Conservation (phyloP, 2,329 filamentous ascomycete genomes). For the Penicillium sp. region DNA sequence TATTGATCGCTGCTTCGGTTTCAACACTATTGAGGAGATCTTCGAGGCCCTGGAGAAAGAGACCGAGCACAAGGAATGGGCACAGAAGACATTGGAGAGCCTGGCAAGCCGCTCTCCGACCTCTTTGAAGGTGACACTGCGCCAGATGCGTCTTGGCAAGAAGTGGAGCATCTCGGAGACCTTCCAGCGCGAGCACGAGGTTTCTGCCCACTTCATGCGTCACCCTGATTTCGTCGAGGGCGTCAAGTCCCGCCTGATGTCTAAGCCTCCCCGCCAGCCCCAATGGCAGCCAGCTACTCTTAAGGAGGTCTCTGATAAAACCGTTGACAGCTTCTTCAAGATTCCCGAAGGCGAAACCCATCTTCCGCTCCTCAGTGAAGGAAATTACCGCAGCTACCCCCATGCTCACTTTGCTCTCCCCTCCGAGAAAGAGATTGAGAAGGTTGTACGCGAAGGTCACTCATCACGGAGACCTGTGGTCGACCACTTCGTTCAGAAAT, state of each 20-base stretch:
- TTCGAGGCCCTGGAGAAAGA: slow-evolving; percentile 62
- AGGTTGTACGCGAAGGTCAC: slow-evolving; percentile 43
- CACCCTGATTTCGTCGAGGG: slow-evolving; percentile 90
- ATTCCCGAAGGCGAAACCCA: slow-evolving; percentile 45
- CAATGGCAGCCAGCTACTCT: slow-evolving; percentile 75
- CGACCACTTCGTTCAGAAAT: slow-evolving; percentile 59
- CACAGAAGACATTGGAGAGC: slow-evolving; percentile 70
- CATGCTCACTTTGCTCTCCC: slow-evolving; percentile 69
- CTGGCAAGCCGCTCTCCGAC: slow-evolving; percentile 80
- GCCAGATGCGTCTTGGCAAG: slow-evolving; percentile 74
- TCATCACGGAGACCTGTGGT: slow-evolving; percentile 60
- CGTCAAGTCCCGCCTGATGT: slow-evolving; percentile 75
- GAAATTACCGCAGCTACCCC: slow-evolving; percentile 71
- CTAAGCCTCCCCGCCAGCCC: slow-evolving; percentile 64
- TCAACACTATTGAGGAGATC: slow-evolving; percentile 67
- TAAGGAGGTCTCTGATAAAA: slow-evolving; percentile 59
- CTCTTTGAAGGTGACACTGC: slow-evolving; percentile 77
- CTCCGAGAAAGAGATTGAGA: slow-evolving; percentile 58
- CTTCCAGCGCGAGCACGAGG: slow-evolving; percentile 81
- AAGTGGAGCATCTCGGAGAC: slow-evolving; percentile 79
- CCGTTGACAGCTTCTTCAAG: slow-evolving; percentile 69
- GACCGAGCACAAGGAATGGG: slow-evolving; percentile 67
- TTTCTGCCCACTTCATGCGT: slow-evolving; percentile 84
- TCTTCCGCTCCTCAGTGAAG: slow-evolving; percentile 61
- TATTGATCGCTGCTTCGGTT: slow-evolving; percentile 80